Base-by-base conservation (phyloP, 2,329 filamentous ascomycete genomes). In the Sporothrix variecibatus region DNA sequence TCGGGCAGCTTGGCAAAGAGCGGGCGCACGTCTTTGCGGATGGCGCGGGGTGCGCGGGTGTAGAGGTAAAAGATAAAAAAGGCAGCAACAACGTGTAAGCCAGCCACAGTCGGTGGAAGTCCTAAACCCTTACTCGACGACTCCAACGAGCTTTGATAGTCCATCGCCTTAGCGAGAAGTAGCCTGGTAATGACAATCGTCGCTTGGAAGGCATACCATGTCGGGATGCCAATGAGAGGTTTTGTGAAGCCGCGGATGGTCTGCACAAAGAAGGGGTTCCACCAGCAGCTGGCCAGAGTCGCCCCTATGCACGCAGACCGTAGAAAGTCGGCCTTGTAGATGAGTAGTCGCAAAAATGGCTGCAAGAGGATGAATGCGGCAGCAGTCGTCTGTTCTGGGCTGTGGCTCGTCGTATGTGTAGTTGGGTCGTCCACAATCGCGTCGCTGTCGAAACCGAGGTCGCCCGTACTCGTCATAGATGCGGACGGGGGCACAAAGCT, bases 251-350 rank as follows among this genome's bases (percentile, higher is more conserved):
- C 90, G n/a, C 87, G 85, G 46, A 85, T 84, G 3, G 87, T 87
- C 77, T 91, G 85, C 46, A 88, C 86, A 76, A 93, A 88, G 74
- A 87, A 87, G 0, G 91, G 90, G 76, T 93, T 93, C 92, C 92
- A 93, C 87, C 89, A 92, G 15, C 87, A 81, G 2, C 89, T 87
- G 23, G 75, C 75, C 9, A 77, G 12, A 17, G 76, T 77, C 2
- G 75, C 70, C 2, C n/a, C 74, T 12, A 77, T 12, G 28, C 76
- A 77, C 0, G 75, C 58, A 4, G 56, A 56, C 53, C 64, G 76
- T 31, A 77, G 60, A 8, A 46, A 64, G 20, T 8, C 82, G 0
- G 82, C 77, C 0, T 78, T 78, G 11, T 43, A 40, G 0, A 87
- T 87, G 6, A 89, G 78, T 15, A 81, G 78, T 40, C 83, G 79